Evolutionary conservation across 352 stramenopile species (phyloP).

Genomic region (Globisporangium rhizosaccharum): DNA sequence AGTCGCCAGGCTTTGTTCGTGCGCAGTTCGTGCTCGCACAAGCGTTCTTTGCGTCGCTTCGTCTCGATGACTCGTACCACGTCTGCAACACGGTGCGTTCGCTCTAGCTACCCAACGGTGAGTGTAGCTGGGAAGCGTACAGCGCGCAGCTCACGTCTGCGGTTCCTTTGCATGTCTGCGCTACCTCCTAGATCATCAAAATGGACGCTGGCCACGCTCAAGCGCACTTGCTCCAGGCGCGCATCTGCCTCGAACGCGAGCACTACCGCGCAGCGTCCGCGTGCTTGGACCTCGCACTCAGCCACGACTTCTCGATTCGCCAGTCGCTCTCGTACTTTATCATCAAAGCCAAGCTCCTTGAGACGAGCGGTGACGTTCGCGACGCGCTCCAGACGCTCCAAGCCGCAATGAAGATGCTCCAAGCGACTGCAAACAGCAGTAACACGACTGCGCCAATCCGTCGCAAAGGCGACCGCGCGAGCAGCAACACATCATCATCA

Average conservation of each 20-base stretch:
- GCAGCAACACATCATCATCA: neutral
- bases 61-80: constrained; percentile 78
- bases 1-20: constrained; percentile 80
- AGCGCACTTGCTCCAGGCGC: constrained; percentile 80
- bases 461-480: constrained; percentile 14
- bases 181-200: constrained; percentile 44
- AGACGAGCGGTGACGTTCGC: constrained; percentile 65
- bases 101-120: no score
- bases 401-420: constrained; percentile 67
- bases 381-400: constrained; percentile 81
- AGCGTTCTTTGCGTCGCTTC: constrained; percentile 61
- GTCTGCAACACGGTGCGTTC: constrained; percentile 46
- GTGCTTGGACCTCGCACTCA: constrained; percentile 85
- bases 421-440: constrained; percentile 1
- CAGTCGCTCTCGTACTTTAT: constrained; percentile 84
- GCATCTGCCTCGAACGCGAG: constrained; percentile 72
- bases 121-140: no score
- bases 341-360: constrained; percentile 82
- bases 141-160: neutral
- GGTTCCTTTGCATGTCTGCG: neutral
- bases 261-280: constrained; percentile 64
- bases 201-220: constrained; percentile 71
- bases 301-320: constrained; percentile 85
- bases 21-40: constrained; percentile 82
- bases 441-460: constrained; percentile 8